Evolutionary conservation across 805 yeast genomes (phyloP), one percentile per base, ranked within the genome.

Genomic region (Sugiyamaella marilandica): DNA sequence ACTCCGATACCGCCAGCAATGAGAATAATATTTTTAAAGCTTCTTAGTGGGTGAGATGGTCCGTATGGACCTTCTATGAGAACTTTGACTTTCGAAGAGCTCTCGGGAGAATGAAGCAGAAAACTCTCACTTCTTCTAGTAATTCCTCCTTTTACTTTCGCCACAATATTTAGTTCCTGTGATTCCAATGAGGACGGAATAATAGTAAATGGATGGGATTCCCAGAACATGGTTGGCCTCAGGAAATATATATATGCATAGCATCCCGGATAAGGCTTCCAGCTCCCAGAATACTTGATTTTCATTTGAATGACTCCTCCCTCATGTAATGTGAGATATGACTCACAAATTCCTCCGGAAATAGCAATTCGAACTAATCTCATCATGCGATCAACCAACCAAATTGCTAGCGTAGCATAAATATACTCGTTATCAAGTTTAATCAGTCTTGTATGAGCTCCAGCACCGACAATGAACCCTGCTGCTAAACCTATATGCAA

Each of bases 1-100:
- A 86, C 72, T 50, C 94, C 94, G 50, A 81, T 81, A 31, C 94
- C 92, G 46, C 89, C 91, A 7, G 91, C 85, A 21, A 85, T 56
- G 43, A 83, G 74, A 5, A 84, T 73, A 5, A 83, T 77, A 52
- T 78, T 75, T 47, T 80, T 77, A 59, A 76, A 84, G 43, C 71
- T 68, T 24, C 71, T 68, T 13, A 80, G 68, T 1, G 83, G 78
- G 3, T 78, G 63, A 2, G 76, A 57, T 37, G 73, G 71, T 2
- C 92, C 87, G 62, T 86, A 85, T 1, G 91, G 90, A 0, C 92
- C 92, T 63, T 85, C 92, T 2, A 80, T 43, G 14, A 59, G 51
- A 7, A 64, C 57, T 5, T 44, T 45, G n/a, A 55, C 24, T n/a
- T 41, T 44, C 66, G 62, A 37, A 60, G 62, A 34, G 13, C 26